Evolutionary conservation across 169 alveolate species (phyloP).

Genomic region (Babesia divergens): DNA sequence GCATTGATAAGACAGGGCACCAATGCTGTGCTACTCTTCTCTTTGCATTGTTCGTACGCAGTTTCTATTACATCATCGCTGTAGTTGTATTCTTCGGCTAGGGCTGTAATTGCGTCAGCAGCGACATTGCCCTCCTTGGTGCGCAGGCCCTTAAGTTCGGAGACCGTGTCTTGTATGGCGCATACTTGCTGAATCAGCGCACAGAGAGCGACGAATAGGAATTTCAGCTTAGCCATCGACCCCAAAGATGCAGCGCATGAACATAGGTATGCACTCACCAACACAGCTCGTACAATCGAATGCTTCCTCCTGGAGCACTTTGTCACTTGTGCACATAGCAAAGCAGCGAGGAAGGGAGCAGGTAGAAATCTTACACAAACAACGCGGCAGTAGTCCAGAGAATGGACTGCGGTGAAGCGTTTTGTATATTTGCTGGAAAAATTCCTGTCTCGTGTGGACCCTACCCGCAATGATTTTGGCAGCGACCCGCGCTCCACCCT

Average conservation of each 20-base stretch:
- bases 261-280: slow-evolving; percentile 59
- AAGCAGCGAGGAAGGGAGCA: slow-evolving; percentile 41
- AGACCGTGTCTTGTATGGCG: background rate
- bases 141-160: background rate
- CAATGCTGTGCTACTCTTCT: background rate
- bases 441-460: slow-evolving; percentile 2
- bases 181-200: background rate
- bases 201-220: background rate
- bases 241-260: slow-evolving; percentile 53
- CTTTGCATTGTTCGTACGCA: slow-evolving; percentile 36
- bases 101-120: slow-evolving; percentile 14
- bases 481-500: slow-evolving; percentile 48
- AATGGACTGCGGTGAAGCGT: slow-evolving; percentile 26
- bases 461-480: background rate
- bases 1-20: slow-evolving; percentile 30
- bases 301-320: background rate
- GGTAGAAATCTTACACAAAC: slow-evolving; percentile 29
- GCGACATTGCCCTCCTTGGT: slow-evolving; percentile 3
- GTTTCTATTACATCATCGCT: background rate
- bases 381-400: slow-evolving; percentile 44
- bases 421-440: slow-evolving; percentile 11
- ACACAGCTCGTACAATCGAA: slow-evolving; percentile 48
- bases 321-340: slow-evolving; percentile 8
- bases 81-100: background rate
- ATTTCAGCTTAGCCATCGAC: slow-evolving; percentile 23